Conservation (phyloP, 2,329 filamentous ascomycete species). For the Fusarium mundagurra region DNA sequence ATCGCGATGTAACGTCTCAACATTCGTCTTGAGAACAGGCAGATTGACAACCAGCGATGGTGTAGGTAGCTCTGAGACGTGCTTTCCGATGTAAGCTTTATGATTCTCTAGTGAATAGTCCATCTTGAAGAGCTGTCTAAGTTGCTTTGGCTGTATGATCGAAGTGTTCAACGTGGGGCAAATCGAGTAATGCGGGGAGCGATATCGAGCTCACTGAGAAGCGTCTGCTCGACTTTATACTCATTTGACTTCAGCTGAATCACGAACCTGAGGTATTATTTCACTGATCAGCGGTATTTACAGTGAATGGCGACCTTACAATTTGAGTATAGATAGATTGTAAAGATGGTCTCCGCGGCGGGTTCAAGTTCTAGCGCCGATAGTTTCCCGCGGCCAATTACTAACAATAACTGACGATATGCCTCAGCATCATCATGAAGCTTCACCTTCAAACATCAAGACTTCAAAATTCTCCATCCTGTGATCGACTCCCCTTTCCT, state of each 20-base stretch:
- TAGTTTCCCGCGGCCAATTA: slow-evolving; percentile 5
- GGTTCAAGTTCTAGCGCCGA: slow-evolving; percentile 3
- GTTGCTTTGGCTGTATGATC: not conserved
- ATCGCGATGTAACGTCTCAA: slow-evolving; percentile 49
- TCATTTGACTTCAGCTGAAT: not conserved
- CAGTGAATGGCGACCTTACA: not conserved
- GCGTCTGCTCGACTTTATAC: not conserved
- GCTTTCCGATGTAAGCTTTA: slow-evolving; percentile 49
- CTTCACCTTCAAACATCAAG: not conserved
- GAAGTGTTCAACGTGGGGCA: slow-evolving; percentile 3
- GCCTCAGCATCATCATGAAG: not conserved
- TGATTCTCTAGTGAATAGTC: slow-evolving; percentile 44
- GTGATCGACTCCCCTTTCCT: too few relatives aligned
- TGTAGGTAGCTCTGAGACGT: slow-evolving; percentile 49
- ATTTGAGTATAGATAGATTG: not conserved
- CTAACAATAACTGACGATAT: not conserved
- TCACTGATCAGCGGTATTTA: not conserved
- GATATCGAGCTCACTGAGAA: not conserved
- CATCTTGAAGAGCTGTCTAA: slow-evolving; percentile 21
- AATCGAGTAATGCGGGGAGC: not conserved
- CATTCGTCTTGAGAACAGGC: slow-evolving; percentile 51
- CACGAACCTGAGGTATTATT: not conserved
- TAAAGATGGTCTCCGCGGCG: not conserved
- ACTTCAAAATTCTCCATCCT: not conserved
- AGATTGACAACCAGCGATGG: slow-evolving; percentile 53